These are phyloP conservation scores for Aquilaria yunnanensis DNA, from an alignment of 345 rosid species.

Conservation along the genomic window DNA sequence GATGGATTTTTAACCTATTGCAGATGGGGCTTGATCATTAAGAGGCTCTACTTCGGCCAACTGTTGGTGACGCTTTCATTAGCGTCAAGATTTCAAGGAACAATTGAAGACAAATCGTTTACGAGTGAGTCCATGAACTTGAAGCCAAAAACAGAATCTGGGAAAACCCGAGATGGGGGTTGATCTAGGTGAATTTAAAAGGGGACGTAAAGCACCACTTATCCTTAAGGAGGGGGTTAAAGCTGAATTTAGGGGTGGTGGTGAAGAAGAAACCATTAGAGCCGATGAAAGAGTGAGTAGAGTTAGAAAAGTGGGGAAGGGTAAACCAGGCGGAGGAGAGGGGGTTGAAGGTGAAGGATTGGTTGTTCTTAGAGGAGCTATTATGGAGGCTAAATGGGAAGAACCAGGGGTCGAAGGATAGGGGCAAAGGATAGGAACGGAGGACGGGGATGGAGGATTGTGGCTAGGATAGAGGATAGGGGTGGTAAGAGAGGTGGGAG, in stretches of 20 bases:
- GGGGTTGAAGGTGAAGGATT: constrained; percentile 83
- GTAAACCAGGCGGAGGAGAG: constrained; percentile 58
- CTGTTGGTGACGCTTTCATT: no score
- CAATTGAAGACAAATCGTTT: no score
- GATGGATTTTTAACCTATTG: no score
- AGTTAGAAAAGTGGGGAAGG: constrained; percentile 36
- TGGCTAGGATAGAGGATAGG: constrained; percentile 64
- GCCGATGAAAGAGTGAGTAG: constrained; percentile 36
- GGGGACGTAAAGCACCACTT: constrained; percentile 50
- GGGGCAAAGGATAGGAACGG: constrained; percentile 18
- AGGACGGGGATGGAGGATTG: constrained; percentile 37
- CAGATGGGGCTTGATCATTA: no score
- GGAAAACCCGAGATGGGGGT: constrained; percentile 58
- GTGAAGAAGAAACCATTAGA: constrained; percentile 63
- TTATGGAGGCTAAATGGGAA: constrained; percentile 86
- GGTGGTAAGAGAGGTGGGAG: constrained; percentile 64
- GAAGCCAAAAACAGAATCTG: constrained; percentile 7
- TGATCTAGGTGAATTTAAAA: constrained; percentile 43
- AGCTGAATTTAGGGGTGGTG: constrained; percentile 59
- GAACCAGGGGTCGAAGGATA: constrained; percentile 55
- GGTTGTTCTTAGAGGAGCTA: constrained; percentile 63
- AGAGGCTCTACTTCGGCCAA: no score
- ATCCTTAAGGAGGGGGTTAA: constrained; percentile 45
- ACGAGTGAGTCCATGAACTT: constrained; percentile 32
- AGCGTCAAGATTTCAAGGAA: no score